phyloP scores from a whole-genome alignment of 1,139 yeast species.

The Entelexis paramagnoliae region DNA sequence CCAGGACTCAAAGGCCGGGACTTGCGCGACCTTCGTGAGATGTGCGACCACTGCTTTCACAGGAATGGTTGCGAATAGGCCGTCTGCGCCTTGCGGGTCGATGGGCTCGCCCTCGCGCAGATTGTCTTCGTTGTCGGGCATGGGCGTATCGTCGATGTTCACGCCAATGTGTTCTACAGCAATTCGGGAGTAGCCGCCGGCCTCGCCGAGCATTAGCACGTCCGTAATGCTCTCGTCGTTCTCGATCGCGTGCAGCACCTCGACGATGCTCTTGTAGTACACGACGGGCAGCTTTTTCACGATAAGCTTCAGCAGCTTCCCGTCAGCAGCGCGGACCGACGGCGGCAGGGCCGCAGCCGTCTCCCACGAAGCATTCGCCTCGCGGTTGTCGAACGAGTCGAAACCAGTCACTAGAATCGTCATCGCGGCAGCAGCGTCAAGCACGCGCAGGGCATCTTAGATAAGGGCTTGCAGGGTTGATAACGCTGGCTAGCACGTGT shows the following conservation, averaged over 20 bases:
- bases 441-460: neutral
- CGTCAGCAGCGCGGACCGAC: neutral
- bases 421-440: neutral
- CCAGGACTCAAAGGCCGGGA: conserved; percentile 18
- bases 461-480: neutral
- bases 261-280: conserved; percentile 13
- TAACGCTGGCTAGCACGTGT: too few relatives aligned
- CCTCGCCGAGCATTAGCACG: conserved; percentile 20
- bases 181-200: conserved; percentile 18
- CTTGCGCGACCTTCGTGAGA: neutral
- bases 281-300: conserved; percentile 17
- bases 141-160: conserved; percentile 15
- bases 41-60: conserved; percentile 9
- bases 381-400: conserved; percentile 19
- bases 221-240: conserved; percentile 14
- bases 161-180: conserved; percentile 21
- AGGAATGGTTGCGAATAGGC: conserved; percentile 17
- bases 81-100: conserved; percentile 16
- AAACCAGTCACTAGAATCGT: conserved; percentile 20
- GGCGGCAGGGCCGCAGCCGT: conserved; percentile 15
- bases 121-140: conserved; percentile 19
- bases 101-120: conserved; percentile 5
- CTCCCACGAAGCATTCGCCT: conserved; percentile 21
- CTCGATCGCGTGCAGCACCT: conserved; percentile 8
- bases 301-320: neutral